Base-by-base conservation (phyloP, 2,329 filamentous ascomycete species). In the Fusarium protoensiforme region DNA sequence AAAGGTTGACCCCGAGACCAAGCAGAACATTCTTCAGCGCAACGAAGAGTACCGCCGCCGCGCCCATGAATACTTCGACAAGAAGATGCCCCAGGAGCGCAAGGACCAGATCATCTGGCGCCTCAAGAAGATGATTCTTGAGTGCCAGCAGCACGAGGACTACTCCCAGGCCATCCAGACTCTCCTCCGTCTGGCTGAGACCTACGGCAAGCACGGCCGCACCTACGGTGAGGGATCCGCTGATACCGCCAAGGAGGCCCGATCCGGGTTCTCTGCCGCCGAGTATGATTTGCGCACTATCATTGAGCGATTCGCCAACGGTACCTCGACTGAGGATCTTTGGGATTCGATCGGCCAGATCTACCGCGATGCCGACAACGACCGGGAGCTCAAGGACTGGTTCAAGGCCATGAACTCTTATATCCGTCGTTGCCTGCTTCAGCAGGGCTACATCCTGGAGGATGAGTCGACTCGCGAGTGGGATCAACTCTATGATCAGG, bases 121-220 rank as follows among this genome's bases (percentile, higher is more conserved):
- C 39, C 85, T 99, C 75, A 99, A 91, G 91, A 98, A 98, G 90
- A 97, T 98, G 93, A 86, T 99, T 41, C 91, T 98, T 53, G 96
- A 99, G 84, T 95, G 97, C 78, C 96, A 99, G 85, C 94, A 96
- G 65, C 96, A 98, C 80, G 90, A 94, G 67, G 96, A 99, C 78
- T 99, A 98, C 83, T 92, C 95, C 76, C 89, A 93, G 82, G 96
- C 96, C n/a, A 92, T 99, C 72, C 91, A 95, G 78, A 97, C 96
- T 4, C 87, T 99, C 7, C 88, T 99, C 33, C 87, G 90, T 46
- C 87, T 99, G 57, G 95, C 94, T 8, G 95, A 98, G 84, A 90
- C 92, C 75, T 99, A 99, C 78, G 91, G 90, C 68, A 89, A 90
- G 56, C 95, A 98, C 78, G 90, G 92, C 63, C 92, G 89, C 80